A percentile compares a stretch with the other conserved stretches of the same genome.
Evolutionary conservation across 805 yeast species (phyloP).

Genomic region (Yueomyces sinensis): DNA sequence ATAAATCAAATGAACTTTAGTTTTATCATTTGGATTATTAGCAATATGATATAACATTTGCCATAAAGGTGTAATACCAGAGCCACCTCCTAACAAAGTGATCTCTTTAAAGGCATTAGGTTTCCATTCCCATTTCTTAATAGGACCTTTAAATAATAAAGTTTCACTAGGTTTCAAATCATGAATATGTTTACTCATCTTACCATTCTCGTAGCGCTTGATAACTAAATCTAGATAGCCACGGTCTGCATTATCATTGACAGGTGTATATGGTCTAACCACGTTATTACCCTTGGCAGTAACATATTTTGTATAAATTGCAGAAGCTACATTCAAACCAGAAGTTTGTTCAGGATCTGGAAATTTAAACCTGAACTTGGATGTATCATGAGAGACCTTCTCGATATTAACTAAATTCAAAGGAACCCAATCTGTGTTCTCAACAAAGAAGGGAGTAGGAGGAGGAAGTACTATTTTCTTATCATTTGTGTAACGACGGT

Average conservation of each 20-base stretch:
- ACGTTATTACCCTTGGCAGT: conserved; percentile 79
- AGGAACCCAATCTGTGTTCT: conserved; percentile 61
- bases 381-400: conserved; percentile 49
- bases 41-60: conserved; percentile 72
- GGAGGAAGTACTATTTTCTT: neutral
- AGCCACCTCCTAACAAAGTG: conserved; percentile 86
- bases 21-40: conserved; percentile 73
- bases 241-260: conserved; percentile 49
- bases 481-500: neutral
- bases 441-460: conserved; percentile 28
- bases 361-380: conserved; percentile 56
- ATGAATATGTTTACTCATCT: conserved; percentile 64
- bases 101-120: conserved; percentile 74
- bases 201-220: conserved; percentile 77
- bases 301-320: conserved; percentile 66
- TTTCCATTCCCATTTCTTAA: conserved; percentile 80
- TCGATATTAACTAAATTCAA: conserved; percentile 34
- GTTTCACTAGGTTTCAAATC: conserved; percentile 66
- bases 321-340: conserved; percentile 72
- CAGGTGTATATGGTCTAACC: conserved; percentile 83
- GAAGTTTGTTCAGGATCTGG: conserved; percentile 52
- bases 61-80: conserved; percentile 92
- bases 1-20: conserved; percentile 71
- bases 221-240: conserved; percentile 73
- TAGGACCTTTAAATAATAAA: conserved; percentile 87